Percentiles rank a stretch among this genome's conserved stretches.
These are phyloP conservation scores for Chernovozyma aurita DNA, from an alignment of 1,139 yeast genomes.

Conservation along the genomic window DNA sequence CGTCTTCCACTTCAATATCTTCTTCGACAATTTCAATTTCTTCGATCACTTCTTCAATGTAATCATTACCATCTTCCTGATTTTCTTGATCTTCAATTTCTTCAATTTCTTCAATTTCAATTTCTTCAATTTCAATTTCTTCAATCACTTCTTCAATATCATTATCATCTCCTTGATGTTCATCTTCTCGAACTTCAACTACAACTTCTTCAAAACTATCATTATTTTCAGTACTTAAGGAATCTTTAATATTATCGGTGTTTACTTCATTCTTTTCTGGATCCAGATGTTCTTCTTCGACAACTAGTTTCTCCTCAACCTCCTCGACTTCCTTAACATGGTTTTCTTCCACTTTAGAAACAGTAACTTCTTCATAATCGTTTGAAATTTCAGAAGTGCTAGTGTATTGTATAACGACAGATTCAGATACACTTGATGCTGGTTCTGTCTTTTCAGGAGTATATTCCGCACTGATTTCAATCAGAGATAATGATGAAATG, in stretches of 20 bases:
- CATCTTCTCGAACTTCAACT: neutral
- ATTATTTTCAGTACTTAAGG: neutral
- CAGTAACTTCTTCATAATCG: too few species aligned
- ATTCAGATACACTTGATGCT: too few species aligned
- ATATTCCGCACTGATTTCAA: too few species aligned
- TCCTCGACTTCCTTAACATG: too few species aligned
- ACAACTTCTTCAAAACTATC: neutral
- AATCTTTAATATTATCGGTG: neutral
- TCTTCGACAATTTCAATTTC: constrained; percentile 3
- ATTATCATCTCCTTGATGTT: neutral
- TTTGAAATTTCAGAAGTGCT: too few species aligned
- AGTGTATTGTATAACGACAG: too few species aligned
- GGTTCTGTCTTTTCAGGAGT: too few species aligned
- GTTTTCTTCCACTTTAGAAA: too few species aligned
- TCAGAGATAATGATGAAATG: too few species aligned
- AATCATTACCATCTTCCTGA: neutral
- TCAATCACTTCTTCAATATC: constrained; percentile 4
- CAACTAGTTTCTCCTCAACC: constrained; percentile 11
- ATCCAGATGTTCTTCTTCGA: constrained; percentile 7
- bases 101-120: neutral
- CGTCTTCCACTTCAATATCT: neutral
- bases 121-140: constrained; percentile 2
- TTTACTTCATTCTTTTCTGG: constrained; percentile 2
- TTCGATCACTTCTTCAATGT: constrained; percentile 4
- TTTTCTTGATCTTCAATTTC: neutral